Evolutionary conservation across 225 moss, liverwort and hornwort genomes (phyloP), one percentile per base, ranked within the genome.

Genomic region (Thuidium tamariscinum): DNA sequence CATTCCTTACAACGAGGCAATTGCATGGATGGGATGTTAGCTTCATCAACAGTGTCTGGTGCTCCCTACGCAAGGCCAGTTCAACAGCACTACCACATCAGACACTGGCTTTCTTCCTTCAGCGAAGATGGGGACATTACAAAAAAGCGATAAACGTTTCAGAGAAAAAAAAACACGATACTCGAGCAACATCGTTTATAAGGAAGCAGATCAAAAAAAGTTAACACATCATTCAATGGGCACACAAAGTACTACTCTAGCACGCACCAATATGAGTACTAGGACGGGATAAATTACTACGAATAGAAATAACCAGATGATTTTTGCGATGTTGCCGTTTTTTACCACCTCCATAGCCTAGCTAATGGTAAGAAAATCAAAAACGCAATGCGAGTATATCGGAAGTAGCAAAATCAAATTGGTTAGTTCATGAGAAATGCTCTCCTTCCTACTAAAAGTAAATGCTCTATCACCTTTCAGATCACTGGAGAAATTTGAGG

Each of bases 1-100:
- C 98, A 98, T 81, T 86, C 89, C 77, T 94, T 88, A 88, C 98
- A 98, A 61, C 95, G 95, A 9, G 96, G 96, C 61, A 98, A 81
- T 56, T 95, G 74, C 92, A 94, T 94, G 21, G 87, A 78, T 51
- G 96, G 91, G 86, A 98, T 94, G 74, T 92, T 89, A 2, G 95
- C 95, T 85, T 98, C 98, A 37, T 90, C 77, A 51, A 81, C 54
- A 42, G 81, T 86, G 86, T 98, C 91, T 42, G 95, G 96, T 81
- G 93, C 93, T 83, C 98, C 98, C 97, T 97, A 87, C 74, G 85
- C 48, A 89, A 46, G 8, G 41, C 68, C 42, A 80, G 64, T 21
- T 77, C 18, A 82, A 42, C 44, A 52, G 69, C 71, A 89, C 54
- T 71, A 84, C 51, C 72, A 80, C 49, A 79, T 84, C 67, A 84